These are phyloP conservation scores for Epichloe brachyelytri DNA, from an alignment of 2,329 filamentous ascomycete genomes.

Conservation along the genomic window DNA sequence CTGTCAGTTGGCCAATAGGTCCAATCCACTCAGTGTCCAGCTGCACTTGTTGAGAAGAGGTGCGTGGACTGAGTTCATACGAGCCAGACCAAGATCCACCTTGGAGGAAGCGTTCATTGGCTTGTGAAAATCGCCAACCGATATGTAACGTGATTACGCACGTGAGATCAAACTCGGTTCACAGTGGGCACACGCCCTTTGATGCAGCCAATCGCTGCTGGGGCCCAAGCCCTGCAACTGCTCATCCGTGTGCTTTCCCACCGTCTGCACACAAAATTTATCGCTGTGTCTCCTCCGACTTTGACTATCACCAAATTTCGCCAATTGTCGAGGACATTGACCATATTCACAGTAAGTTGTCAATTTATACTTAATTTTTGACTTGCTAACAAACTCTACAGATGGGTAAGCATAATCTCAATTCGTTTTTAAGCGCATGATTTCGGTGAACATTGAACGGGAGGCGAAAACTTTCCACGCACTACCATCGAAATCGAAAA, in stretches of 20 bases:
- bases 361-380: constrained; percentile 22
- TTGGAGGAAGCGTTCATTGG: background rate
- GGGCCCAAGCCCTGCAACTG: constrained; percentile 24
- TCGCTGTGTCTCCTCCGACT: constrained; percentile 24
- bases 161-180: constrained; percentile 3
- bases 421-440: constrained; percentile 5
- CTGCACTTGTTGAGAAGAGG: no score
- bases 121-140: background rate
- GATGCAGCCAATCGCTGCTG: constrained; percentile 20
- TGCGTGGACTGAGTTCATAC: no score
- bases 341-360: constrained; percentile 37
- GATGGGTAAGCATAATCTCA: constrained; percentile 45
- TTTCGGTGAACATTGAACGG: background rate
- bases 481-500: background rate
- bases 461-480: background rate
- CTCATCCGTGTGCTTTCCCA: constrained; percentile 24
- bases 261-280: constrained; percentile 30
- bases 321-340: constrained; percentile 31
- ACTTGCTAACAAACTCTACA: constrained; percentile 28
- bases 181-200: background rate
- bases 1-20: background rate
- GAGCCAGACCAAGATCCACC: background rate
- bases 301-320: constrained; percentile 27
- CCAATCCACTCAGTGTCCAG: no score
- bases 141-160: background rate